Evolutionary conservation across 108 stramenopile species (phyloP).

Genomic region (Cyclotella choctawhatcheeana): DNA sequence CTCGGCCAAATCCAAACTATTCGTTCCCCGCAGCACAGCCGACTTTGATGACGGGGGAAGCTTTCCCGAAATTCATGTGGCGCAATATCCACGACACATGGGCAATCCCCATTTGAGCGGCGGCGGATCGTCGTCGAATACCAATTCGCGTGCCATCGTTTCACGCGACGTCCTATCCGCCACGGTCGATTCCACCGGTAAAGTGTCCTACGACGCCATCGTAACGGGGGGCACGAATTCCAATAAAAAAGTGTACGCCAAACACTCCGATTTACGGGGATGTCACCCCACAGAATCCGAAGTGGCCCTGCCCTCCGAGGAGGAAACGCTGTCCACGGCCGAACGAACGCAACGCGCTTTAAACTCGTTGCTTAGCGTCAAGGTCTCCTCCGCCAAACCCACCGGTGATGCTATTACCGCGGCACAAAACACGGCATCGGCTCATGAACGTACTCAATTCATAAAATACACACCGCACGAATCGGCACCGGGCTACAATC

Average conservation of each 20-base stretch:
- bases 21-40: conserved; percentile 88
- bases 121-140: conserved; percentile 8
- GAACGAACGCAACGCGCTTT: conserved; percentile 91
- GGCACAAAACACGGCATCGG: conserved; percentile 73
- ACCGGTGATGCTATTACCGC: conserved; percentile 78
- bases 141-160: conserved; percentile 75
- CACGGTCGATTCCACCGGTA: conserved; percentile 86
- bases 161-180: conserved; percentile 90
- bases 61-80: conserved; percentile 98
- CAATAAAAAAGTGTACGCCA: conserved; percentile 87
- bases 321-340: conserved; percentile 88
- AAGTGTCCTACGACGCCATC: conserved; percentile 94
- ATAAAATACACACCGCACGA: conserved; percentile 97
- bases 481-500: conserved; percentile 97
- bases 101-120: conserved; percentile 85
- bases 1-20: conserved; percentile 58
- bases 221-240: conserved; percentile 94
- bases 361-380: conserved; percentile 70
- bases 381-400: conserved; percentile 88
- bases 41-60: conserved; percentile 99
- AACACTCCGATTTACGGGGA: conserved; percentile 84
- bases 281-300: conserved; percentile 74
- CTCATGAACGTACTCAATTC: conserved; percentile 90
- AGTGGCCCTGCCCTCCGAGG: conserved; percentile 87
- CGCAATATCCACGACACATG: conserved; percentile 98